Conservation (phyloP, 2,329 filamentous ascomycete species). For the Claviceps fusiformis region DNA sequence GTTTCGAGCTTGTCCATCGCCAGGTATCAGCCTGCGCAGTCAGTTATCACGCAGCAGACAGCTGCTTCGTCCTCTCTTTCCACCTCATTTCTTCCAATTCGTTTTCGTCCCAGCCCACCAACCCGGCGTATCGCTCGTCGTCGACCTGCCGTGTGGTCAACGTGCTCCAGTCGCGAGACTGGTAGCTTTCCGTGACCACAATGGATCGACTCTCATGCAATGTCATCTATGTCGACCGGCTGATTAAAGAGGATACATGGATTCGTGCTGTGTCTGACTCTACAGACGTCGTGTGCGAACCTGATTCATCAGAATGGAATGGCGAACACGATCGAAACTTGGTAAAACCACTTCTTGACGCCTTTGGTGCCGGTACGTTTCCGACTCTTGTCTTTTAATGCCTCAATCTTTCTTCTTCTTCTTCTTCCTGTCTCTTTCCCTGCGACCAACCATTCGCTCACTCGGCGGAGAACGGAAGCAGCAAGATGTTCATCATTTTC, state of each 20-base stretch:
- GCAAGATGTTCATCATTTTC: background rate
- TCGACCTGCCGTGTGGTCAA: slow-evolving; percentile 28
- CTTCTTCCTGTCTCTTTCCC: background rate
- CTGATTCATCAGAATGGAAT: slow-evolving; percentile 16
- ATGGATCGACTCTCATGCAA: slow-evolving; percentile 46
- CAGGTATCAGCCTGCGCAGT: background rate
- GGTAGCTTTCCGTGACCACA: slow-evolving; percentile 39
- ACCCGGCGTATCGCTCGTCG: slow-evolving; percentile 5
- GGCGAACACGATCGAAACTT: slow-evolving; percentile 31
- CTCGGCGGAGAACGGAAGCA: background rate
- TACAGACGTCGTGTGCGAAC: background rate
- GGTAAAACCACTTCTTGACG: slow-evolving; percentile 35
- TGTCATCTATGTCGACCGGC: slow-evolving; percentile 47
- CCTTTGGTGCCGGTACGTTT: slow-evolving; percentile 38
- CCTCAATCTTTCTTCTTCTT: background rate
- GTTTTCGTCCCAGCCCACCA: background rate
- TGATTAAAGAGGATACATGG: slow-evolving; percentile 32
- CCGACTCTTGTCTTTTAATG: background rate
- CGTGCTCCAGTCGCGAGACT: slow-evolving; percentile 48
- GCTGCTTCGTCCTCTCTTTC: background rate
- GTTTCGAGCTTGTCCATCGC: background rate
- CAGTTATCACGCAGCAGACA: background rate
- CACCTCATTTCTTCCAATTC: background rate
- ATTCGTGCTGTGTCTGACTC: slow-evolving; percentile 18
- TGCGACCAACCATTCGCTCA: background rate